Base-by-base conservation (phyloP, 345 rosid genomes). In the Citrus unshiu region DNA sequence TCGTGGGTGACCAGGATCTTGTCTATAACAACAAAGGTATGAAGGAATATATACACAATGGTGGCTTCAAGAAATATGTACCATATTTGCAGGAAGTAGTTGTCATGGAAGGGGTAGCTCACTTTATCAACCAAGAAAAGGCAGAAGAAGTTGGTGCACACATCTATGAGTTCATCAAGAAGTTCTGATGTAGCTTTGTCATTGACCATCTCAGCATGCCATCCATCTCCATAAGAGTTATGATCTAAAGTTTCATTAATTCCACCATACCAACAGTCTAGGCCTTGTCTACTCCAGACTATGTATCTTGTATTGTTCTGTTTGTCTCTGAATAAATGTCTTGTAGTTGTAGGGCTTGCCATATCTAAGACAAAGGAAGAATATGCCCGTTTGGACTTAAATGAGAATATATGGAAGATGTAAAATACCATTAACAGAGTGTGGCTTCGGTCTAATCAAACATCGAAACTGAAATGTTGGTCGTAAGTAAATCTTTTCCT, bases 21-120 rank as follows among this genome's bases (percentile, higher is more conserved):
- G 83, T 86, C n/a, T 92, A 91, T 82, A 72, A 88, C 34, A 74
- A 87, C 37, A 96, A 97, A 0, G 90, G 95, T 27, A 64, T 43
- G 7, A 89, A 95, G 83, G 96, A 90, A 43, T 86, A 78, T 79
- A 81, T 95, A 74, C 89, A 91, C 75, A 63, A 70, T 7, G 91
- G 89, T 21, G 91, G 83, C 35, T 81, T 95, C 74, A 92, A 88
- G 88, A 82, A 82, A 72, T 62, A 74, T 3, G 98, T 91, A 62
- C 98, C 98, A 1, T 86, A 84, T 25, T 70, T 95, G 81, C 88
- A 93, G 81, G 95, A 93, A 32, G 87, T 93, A 30, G 92, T 92
- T 61, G 91, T 95, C n/a, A 77, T 95, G 92, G 95, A 93, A 90
- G 95, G 91, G 69, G 98, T 71, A 32, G 95, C 87, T 66, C 98